Conservation (phyloP, 106 monocot genomes). For the Chionographis japonica region DNA sequence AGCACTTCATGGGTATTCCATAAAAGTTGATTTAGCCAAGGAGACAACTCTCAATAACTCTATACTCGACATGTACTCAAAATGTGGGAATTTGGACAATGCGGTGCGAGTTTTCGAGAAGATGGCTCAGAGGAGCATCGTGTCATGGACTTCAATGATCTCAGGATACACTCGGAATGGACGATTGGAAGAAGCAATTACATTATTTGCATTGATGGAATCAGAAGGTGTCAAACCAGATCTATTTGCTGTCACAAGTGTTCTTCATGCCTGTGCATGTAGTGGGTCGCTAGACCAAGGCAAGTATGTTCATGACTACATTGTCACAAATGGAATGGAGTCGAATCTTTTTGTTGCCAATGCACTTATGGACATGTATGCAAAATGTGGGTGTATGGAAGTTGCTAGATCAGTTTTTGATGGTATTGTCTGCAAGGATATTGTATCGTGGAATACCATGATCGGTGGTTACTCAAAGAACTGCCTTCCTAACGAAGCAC, state of each 20-base stretch:
- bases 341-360: conserved; percentile 49
- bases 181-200: conserved; percentile 46
- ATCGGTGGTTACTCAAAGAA: conserved; percentile 75
- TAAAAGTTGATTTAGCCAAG: conserved; percentile 33
- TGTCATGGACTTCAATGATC: conserved; percentile 79
- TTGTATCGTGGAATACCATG: conserved; percentile 75
- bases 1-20: conserved; percentile 58
- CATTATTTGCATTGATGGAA: conserved; percentile 54
- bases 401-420: conserved; percentile 53
- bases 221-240: conserved; percentile 43
- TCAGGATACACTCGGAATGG: conserved; percentile 34
- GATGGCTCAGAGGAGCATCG: conserved; percentile 48
- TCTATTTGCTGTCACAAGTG: conserved; percentile 40
- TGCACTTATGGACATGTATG: conserved; percentile 83
- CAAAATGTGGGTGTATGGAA: conserved; percentile 61
- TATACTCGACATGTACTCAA: conserved; percentile 69
- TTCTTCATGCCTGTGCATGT: conserved; percentile 67
- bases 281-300: conserved; percentile 43
- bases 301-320: conserved; percentile 42
- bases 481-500: conserved; percentile 54
- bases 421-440: conserved; percentile 30
- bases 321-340: conserved; percentile 37
- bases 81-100: conserved; percentile 47
- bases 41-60: conserved; percentile 45
- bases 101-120: conserved; percentile 36